Base-by-base conservation (phyloP, 441 rosid genomes). In the Pelargonium cotyledonis region DNA sequence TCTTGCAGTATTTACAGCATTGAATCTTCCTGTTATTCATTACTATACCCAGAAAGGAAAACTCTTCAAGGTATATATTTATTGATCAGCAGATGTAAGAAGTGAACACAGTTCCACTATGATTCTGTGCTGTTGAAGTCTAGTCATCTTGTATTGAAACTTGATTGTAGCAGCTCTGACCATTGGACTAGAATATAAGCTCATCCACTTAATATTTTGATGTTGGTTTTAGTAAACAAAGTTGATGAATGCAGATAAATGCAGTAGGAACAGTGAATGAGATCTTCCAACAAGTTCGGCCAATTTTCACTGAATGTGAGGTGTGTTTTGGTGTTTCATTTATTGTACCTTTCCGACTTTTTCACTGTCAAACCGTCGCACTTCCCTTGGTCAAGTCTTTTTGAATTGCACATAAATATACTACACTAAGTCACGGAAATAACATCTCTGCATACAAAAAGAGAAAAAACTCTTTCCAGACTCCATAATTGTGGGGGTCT, bases 211-310 rank as follows among this genome's bases (percentile, higher is more conserved):
- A 35, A 35, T 2, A 35, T 1, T 35, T 35, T 2, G 8, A 35
- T 6, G 1, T 1, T 4, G 10, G 38, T 29, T 12, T 2, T 10
- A 23, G 26, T 47, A 60, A 71, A 16, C 5, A 15, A 67, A 65
- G 79, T 0, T 35, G 40, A 1, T 35, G 1, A 35, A 35, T 35
- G 40, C 84, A 95, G 99, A 86, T 91, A 75, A 85, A 85, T 79
- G 99, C 97, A n/a, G 80, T 88, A 51, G 99, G 97, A 80, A 74
- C 85, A 0, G 92, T 80, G 16, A 97, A 95, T 70, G 94, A 95
- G 75, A 89, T 89, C 71, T 95, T 95, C 76, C 82, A 86, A 76
- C 82, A 86, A 76, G 97, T 90, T 47, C 79, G 75, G 72, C 84
- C 95, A 8, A 65, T 88, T 74, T 87, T 95, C 78, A 73, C 81